Percentiles rank a stretch among this genome's conserved stretches.
Evolutionary conservation across 495 filamentous ascomycete species (phyloP).

Genomic region (Annulohypoxylon maeteangense): DNA sequence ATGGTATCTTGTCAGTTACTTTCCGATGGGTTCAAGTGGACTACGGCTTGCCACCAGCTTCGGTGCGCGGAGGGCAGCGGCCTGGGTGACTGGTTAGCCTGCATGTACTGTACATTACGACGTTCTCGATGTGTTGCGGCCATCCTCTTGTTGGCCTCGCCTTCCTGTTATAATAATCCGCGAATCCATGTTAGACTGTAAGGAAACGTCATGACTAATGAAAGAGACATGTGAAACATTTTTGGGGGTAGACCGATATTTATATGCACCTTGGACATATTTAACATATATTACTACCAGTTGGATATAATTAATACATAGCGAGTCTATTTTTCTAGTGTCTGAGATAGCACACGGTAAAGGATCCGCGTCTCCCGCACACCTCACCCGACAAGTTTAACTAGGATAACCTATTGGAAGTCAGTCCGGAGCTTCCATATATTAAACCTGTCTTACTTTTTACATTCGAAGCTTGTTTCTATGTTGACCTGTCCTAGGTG

Average conservation of each 20-base stretch:
- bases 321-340: not conserved
- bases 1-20: conserved; percentile 98
- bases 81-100: conserved; percentile 84
- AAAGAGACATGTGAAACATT: not conserved
- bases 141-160: not conserved
- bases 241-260: not conserved
- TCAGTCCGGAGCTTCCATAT: not conserved
- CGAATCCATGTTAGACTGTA: conserved; percentile 2
- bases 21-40: conserved; percentile 93
- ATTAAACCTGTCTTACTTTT: not conserved
- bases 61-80: conserved; percentile 81
- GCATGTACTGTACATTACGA: conserved; percentile 24
- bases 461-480: not conserved
- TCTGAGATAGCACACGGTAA: not conserved
- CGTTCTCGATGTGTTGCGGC: not conserved
- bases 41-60: conserved; percentile 87
- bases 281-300: not conserved
- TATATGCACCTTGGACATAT: not conserved
- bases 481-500: not conserved
- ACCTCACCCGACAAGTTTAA: not conserved
- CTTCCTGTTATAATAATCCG: not conserved
- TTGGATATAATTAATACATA: not conserved
- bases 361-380: not conserved
- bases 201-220: conserved; percentile 4
- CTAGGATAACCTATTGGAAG: conserved; percentile 6